Evolutionary conservation across 2,329 filamentous ascomycete species (phyloP), one percentile per base, ranked within the genome.

Genomic region (Phialocephala subalpina): DNA sequence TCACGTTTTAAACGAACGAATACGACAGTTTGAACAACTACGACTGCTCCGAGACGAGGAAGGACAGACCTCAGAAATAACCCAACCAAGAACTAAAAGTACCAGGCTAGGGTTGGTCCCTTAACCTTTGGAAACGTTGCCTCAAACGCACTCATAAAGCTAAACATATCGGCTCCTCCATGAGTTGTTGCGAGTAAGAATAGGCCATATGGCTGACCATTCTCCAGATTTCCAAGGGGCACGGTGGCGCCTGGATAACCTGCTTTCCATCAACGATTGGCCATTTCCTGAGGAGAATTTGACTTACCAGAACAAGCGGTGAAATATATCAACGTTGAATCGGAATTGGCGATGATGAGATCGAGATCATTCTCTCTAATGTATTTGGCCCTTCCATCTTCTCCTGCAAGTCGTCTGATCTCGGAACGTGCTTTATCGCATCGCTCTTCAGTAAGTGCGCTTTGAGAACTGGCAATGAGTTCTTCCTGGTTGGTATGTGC

Each of bases 211-310:
- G 73, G 75, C 49, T 70, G 70, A 16, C 67, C 69, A 56, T 47
- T 42, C 40, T 52, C 42, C 33, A 73, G 40, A 42, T 70, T 72
- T 1, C 69, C 70, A 49, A 73, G 68, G 1, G 74, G 74, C 0
- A 76, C 69, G 4, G 72, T 75, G 16, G 71, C 74, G 20, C 73
- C 67, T 11, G 76, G 73, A 68, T 71, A 74, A 0, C 73, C 71
- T 73, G 18, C 29, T 35, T 4, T 12, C 12, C 29, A 45, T 60
- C 11, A 42, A 25, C 20, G 33, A 20, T n/a, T 47, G 4, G 40
- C 7, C 14, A 42, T 27, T 18, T n/a, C 38, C 58, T 67, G 69
- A n/a, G 2, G n/a, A 11, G 20, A 3, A 25, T 16, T 49, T n/a
- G 45, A 11, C 45, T 3, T 22, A 25, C 68, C 72, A 29, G 75